Evolutionary conservation across 1,284 basidiomycete genomes (phyloP).

Genomic region (Hemileia vastatrix): DNA sequence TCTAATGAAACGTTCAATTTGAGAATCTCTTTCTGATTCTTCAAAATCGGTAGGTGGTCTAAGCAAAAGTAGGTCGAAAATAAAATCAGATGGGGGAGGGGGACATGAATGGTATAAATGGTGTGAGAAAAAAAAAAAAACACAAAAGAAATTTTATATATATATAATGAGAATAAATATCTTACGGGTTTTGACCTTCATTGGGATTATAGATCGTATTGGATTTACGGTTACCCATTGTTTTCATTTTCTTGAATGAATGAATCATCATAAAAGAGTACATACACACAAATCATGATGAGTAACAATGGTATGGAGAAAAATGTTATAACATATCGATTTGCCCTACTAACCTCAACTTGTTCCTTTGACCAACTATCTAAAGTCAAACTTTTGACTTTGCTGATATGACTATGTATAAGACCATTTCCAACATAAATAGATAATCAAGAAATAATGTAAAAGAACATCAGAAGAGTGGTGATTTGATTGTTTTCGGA

Average conservation of each 20-base stretch:
- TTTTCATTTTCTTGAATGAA: slow-evolving; percentile 35
- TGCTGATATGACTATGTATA: slow-evolving; percentile 35
- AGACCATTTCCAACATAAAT: too few species aligned
- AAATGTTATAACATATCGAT: neutral
- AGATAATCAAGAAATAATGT: neutral
- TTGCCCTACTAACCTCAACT: slow-evolving; percentile 32
- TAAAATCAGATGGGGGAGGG: neutral
- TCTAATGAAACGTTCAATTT: slow-evolving; percentile 44
- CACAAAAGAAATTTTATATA: too few species aligned
- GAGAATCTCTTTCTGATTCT: slow-evolving; percentile 41
- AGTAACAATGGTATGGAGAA: neutral
- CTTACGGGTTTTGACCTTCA: slow-evolving; percentile 36
- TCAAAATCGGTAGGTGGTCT: slow-evolving; percentile 43
- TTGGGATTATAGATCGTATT: slow-evolving; percentile 42
- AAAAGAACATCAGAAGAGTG: neutral
- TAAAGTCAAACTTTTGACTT: slow-evolving; percentile 44
- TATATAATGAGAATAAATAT: neutral
- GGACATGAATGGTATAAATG: neutral
- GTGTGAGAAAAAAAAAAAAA: neutral
- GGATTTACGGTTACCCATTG: slow-evolving; percentile 38
- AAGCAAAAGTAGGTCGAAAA: neutral
- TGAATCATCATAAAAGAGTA: neutral
- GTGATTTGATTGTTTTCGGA: neutral
- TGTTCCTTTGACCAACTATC: slow-evolving; percentile 45
- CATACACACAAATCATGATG: neutral